Percentiles rank a stretch among this genome's conserved stretches.
phyloP scores from a whole-genome alignment of 164 flowering plant genomes.

The Pachysandra terminalis region DNA sequence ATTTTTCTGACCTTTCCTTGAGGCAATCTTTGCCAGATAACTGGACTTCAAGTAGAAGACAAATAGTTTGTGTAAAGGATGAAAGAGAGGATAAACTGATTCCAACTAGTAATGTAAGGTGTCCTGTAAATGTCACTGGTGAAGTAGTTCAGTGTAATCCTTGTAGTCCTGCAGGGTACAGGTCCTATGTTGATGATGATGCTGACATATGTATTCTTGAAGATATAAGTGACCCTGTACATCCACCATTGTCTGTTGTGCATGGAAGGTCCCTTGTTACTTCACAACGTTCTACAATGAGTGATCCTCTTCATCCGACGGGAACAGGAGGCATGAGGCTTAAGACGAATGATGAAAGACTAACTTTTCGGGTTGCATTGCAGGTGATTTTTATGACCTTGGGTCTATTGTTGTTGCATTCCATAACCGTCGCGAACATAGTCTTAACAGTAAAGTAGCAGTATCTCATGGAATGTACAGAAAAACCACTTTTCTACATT shows the following conservation, averaged over 20 bases:
- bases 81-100: constrained; percentile 21
- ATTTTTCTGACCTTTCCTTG: constrained; percentile 8
- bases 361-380: constrained; percentile 47
- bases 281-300: constrained; percentile 23
- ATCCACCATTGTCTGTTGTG: constrained; percentile 15
- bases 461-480: background rate
- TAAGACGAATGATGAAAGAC: constrained; percentile 42
- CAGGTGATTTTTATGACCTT: constrained; percentile 42
- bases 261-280: constrained; percentile 20
- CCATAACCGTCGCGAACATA: background rate
- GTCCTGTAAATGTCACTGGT: constrained; percentile 25
- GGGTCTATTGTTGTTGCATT: background rate
- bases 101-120: constrained; percentile 13
- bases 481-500: background rate
- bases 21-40: constrained; percentile 7
- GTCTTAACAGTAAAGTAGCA: background rate
- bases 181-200: constrained; percentile 39
- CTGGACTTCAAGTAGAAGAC: constrained; percentile 18
- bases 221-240: constrained; percentile 54
- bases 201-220: constrained; percentile 69
- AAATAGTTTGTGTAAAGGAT: constrained; percentile 18
- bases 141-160: constrained; percentile 35
- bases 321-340: constrained; percentile 33
- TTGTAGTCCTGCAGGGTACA: constrained; percentile 25
- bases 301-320: constrained; percentile 24